phyloP scores from a whole-genome alignment of 352 stramenopile genomes.

The Phytophthora pini region DNA sequence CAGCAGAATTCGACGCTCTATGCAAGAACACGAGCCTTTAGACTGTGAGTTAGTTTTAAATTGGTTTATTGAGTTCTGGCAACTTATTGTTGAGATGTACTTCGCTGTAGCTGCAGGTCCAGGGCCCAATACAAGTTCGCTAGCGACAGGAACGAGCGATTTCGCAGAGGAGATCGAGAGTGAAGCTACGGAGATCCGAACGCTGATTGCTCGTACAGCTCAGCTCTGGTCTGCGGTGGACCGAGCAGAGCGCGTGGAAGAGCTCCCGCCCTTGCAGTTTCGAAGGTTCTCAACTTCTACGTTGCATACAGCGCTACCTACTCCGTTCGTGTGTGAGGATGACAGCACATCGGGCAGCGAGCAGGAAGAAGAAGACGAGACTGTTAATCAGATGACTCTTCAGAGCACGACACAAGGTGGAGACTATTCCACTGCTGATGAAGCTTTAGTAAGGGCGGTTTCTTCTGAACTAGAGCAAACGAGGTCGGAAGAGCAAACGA shows the following conservation, averaged over 20 bases:
- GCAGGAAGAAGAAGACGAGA: slow-evolving; percentile 30
- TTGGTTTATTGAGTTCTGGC: background rate
- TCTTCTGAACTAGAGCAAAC: background rate
- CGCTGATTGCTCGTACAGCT: slow-evolving; percentile 40
- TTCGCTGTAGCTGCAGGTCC: too few species aligned
- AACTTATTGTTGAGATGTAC: too few species aligned
- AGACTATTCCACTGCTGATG: slow-evolving; percentile 14
- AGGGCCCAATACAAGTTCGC: background rate
- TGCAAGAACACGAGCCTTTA: slow-evolving; percentile 25
- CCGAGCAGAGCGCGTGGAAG: slow-evolving; percentile 20
- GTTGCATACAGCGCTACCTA: slow-evolving; percentile 6
- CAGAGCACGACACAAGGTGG: slow-evolving; percentile 7
- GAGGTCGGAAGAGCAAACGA: background rate
- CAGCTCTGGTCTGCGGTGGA: slow-evolving; percentile 45
- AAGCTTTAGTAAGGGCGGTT: slow-evolving; percentile 4
- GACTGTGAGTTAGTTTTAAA: slow-evolving; percentile 18
- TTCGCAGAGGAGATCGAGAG: slow-evolving; percentile 43
- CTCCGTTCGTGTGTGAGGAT: slow-evolving; percentile 21
- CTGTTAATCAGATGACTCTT: slow-evolving; percentile 1
- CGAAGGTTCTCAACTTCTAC: slow-evolving; percentile 13
- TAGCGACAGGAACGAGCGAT: background rate
- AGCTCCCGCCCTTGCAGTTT: background rate
- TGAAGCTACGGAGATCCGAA: slow-evolving; percentile 41
- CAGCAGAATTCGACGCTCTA: slow-evolving; percentile 17
- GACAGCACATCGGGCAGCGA: slow-evolving; percentile 37